These are phyloP conservation scores for Scleromitrula shiraiana DNA, from an alignment of 2,329 filamentous ascomycete species.

Conservation along the genomic window DNA sequence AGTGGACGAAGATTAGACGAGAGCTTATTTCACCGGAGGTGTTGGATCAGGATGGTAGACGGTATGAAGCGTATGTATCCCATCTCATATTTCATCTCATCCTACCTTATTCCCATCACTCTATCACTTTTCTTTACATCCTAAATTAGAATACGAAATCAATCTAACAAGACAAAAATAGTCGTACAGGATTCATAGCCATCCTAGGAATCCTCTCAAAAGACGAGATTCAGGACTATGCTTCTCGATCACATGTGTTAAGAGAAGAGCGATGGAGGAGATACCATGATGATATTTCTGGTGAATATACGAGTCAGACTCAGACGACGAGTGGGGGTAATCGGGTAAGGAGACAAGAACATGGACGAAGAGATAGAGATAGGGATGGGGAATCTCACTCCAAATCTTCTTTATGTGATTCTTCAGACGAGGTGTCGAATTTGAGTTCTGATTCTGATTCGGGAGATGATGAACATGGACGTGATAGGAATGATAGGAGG, in stretches of 20 bases:
- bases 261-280: slow-evolving; percentile 25
- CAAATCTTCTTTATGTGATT: not conserved
- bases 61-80: slow-evolving; percentile 44
- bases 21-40: slow-evolving; percentile 50
- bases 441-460: not conserved
- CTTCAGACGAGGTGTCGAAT: not conserved
- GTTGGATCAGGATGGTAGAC: slow-evolving; percentile 44
- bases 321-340: too few species aligned
- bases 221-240: slow-evolving; percentile 45
- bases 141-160: not conserved
- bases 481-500: not conserved
- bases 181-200: slow-evolving; percentile 50
- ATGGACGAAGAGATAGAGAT: too few species aligned
- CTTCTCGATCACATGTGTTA: slow-evolving; percentile 34
- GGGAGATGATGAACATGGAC: not conserved
- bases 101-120: not conserved
- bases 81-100: not conserved
- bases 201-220: slow-evolving; percentile 47
- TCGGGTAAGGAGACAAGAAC: not conserved
- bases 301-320: not conserved
- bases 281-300: slow-evolving; percentile 1
- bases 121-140: too few species aligned
- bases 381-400: not conserved
- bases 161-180: slow-evolving; percentile 10
- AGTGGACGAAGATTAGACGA: slow-evolving; percentile 52